Base-by-base conservation (phyloP, 169 alveolate species). In the Miamiensis avidus region DNA sequence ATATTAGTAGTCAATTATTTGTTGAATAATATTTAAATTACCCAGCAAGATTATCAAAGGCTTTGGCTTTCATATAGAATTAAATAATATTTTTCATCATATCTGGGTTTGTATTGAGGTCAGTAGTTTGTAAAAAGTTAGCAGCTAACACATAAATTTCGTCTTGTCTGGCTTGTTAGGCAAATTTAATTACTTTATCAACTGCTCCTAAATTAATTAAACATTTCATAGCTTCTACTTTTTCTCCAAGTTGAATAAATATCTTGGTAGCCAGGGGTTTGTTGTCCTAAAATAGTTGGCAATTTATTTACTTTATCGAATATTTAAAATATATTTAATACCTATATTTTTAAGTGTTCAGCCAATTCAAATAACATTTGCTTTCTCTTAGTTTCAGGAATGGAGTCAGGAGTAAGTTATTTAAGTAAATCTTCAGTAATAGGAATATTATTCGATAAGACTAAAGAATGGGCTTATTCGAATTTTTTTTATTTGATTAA, bases 21-120 rank as follows among this genome's bases (percentile, higher is more conserved):
- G 4, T 49, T 49, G 69, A 11, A 49, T 49, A n/a, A n/a, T n/a
- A n/a, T n/a, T n/a, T n/a, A 11, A 11, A 20, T 49, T 49, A 49
- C 69, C 90, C 92, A 16, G 96, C 93, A 28, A 96, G 89, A 75
- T 91, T 88, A 34, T 93, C 97, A 89, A 89, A 93, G 0, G 98
- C 98, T 82, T 95, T 95, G 0, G 98, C 99, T 85, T 95, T 94
- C 28, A 87, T 89, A 85, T 94, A 97, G 84, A 97, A 97, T 75
- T 93, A 75, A 34, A 97, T 95, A 49, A 97, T 97, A 34, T 93
- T 87, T 85, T 93, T 95, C 95, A 94, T 92, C 20, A 97, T 82
- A 34, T 95, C 95, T 20, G 95, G 95, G 69, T 94, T 92, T 65
- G 93, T 91, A 69, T 95, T 94, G 97, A 97, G 94, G 65, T 95